Evolutionary conservation across 2,329 filamentous ascomycete genomes (phyloP).

Genomic region (Alternaria rosae): DNA sequence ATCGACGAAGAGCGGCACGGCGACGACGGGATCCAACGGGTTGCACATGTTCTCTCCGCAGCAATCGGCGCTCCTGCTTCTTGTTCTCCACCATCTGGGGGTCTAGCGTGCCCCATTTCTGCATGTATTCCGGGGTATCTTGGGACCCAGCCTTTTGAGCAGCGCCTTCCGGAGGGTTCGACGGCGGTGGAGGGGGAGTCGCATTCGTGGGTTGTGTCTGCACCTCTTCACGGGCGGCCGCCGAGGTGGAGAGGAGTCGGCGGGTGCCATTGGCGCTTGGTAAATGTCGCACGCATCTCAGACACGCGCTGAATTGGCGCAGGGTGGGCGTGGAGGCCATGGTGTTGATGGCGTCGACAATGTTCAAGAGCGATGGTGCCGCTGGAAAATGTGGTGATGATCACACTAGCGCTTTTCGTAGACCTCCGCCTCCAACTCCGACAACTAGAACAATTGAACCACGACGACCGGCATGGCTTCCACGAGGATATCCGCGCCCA

Average conservation of each 20-base stretch:
- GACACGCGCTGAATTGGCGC: slow-evolving; percentile 44
- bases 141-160: slow-evolving; percentile 18
- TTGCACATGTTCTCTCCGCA: slow-evolving; percentile 68
- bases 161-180: slow-evolving; percentile 16
- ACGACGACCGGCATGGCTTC: slow-evolving; percentile 50
- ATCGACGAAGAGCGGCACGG: slow-evolving; percentile 58
- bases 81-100: slow-evolving; percentile 45
- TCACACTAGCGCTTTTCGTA: slow-evolving; percentile 11
- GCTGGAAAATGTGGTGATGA: slow-evolving; percentile 31
- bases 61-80: slow-evolving; percentile 70
- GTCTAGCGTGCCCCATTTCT: slow-evolving; percentile 46
- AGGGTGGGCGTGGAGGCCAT: slow-evolving; percentile 48
- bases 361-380: slow-evolving; percentile 7
- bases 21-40: slow-evolving; percentile 87
- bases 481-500: slow-evolving; percentile 47
- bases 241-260: slow-evolving; percentile 60
- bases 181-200: slow-evolving; percentile 29
- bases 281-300: slow-evolving; percentile 44
- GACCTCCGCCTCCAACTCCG: slow-evolving; percentile 43
- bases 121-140: slow-evolving; percentile 42
- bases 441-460: slow-evolving; percentile 23
- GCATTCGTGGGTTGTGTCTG: slow-evolving; percentile 43
- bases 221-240: slow-evolving; percentile 53
- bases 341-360: slow-evolving; percentile 19
- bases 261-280: slow-evolving; percentile 39